phyloP scores from a whole-genome alignment of 1,139 yeast genomes.

The Pichia norvegensis region DNA sequence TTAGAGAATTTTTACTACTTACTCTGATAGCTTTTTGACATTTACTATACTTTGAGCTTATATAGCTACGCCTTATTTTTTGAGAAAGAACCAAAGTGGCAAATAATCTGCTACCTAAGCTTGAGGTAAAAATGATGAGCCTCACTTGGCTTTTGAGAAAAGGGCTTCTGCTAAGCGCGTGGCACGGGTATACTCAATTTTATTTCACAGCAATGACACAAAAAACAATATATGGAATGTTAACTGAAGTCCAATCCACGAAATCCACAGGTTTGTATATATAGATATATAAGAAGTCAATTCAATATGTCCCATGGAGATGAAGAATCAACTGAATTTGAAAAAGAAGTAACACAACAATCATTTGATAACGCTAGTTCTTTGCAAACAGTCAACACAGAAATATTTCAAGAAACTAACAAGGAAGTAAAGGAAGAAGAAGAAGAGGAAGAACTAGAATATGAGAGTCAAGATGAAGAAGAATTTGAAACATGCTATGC shows the following conservation, averaged over 20 bases:
- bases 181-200: no score
- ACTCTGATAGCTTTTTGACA: neutral
- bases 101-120: neutral
- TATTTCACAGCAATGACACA: neutral
- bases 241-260: neutral
- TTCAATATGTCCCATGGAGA: neutral
- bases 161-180: no score
- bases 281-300: no score
- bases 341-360: neutral
- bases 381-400: neutral
- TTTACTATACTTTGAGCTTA: no score
- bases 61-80: no score
- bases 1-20: neutral
- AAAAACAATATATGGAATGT: no score
- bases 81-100: neutral
- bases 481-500: slow-evolving; percentile 1
- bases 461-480: slow-evolving; percentile 10
- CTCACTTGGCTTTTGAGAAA: neutral
- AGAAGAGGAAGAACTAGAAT: slow-evolving; percentile 8
- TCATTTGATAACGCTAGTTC: neutral
- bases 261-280: neutral
- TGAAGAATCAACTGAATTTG: neutral
- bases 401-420: neutral
- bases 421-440: neutral
- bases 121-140: neutral